Base-by-base conservation (phyloP, 306 rosid genomes). In the Lathyrus sativus region DNA sequence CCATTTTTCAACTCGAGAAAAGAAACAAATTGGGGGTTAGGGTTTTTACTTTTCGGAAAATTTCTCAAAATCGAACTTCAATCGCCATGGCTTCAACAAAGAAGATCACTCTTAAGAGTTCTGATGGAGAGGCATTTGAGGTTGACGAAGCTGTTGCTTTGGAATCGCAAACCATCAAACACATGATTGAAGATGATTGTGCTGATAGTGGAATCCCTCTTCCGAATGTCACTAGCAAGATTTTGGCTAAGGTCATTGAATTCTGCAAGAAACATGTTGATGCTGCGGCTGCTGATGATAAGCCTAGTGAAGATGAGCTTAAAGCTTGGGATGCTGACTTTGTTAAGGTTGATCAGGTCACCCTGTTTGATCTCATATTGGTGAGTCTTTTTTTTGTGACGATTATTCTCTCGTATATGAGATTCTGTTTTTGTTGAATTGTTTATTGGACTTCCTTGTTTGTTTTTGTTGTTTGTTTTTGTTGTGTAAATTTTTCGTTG, bases 211-310 rank as follows among this genome's bases (percentile, higher is more conserved):
- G 82, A 9, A 85, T 89, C 53, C 98, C 98, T 65, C 68, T 92
- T 0, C 92, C 95, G 0, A 89, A 89, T 67, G 96, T 92, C 0
- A 85, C 86, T 5, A 82, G 96, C 82, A 85, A 83, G 80, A 86
- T 89, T 80, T 53, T 92, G 19, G 90, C 92, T 7, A 89, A 85
- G 85, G 95, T 92, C 0, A 84, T 92, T 80, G 90, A 92, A 56
- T 91, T 87, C 77, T 84, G 95, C 41, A 87, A 79, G 73, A 85
- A 80, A 55, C 95, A 91, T 69, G 87, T 85, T 2, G 91, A 80
- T 4, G 79, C 87, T 0, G 11, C 79, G 13, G 37, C 9, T 19
- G 11, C 84, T 15, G 88, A 82, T 0, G 91, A 86, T 10, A 82
- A 75, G 24, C 51, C 80, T 24, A 28, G 77, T 26, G 92, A 86